Conservation (phyloP, 371 early-diverging fungal genomes). For the Rhizomucor miehei region DNA sequence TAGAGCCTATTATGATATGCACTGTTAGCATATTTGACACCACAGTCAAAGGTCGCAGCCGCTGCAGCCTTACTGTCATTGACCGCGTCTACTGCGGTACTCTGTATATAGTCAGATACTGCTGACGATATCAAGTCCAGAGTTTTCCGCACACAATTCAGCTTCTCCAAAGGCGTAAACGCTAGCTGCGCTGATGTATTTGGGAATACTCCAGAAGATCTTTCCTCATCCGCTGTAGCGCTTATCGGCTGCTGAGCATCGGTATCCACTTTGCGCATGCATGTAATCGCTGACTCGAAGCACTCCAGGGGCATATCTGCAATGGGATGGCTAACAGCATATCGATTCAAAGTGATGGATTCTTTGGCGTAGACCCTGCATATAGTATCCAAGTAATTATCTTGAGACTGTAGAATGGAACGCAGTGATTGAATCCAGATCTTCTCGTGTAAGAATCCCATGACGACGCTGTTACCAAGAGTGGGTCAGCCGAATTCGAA, state of each 20-base stretch:
- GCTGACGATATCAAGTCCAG: conserved; percentile 39
- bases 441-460: conserved; percentile 59
- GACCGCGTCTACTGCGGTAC: conserved; percentile 1
- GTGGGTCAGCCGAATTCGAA: conserved; percentile 1
- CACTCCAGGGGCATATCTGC: conserved; percentile 37
- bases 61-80: conserved; percentile 21
- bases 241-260: conserved; percentile 16
- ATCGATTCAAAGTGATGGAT: conserved; percentile 31
- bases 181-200: conserved; percentile 20
- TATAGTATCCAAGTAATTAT: conserved; percentile 34
- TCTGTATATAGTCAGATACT: conserved; percentile 25
- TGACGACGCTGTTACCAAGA: conserved; percentile 41
- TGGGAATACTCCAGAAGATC: neutral
- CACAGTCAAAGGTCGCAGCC: neutral
- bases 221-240: conserved; percentile 8
- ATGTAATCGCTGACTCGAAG: conserved; percentile 29
- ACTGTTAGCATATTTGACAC: neutral
- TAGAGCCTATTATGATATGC: conserved; percentile 21
- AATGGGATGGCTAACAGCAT: conserved; percentile 39
- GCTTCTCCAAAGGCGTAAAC: conserved; percentile 49
- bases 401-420: conserved; percentile 40
- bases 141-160: conserved; percentile 32
- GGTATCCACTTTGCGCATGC: conserved; percentile 30
- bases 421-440: conserved; percentile 57
- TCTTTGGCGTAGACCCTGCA: conserved; percentile 31